Conservation (phyloP, 306 rosid genomes). For the Macrotyloma uniflorum region DNA sequence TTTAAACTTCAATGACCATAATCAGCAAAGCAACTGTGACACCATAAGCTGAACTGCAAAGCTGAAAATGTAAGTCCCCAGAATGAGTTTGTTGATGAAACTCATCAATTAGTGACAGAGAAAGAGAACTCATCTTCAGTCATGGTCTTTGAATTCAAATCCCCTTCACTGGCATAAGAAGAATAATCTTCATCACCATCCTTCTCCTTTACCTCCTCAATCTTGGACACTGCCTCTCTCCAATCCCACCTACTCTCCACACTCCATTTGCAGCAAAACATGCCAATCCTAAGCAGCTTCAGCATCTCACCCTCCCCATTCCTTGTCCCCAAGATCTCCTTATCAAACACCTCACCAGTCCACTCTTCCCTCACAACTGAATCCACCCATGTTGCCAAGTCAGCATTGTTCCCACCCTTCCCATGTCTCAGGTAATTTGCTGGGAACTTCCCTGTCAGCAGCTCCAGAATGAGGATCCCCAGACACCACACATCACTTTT, state of each 20-base stretch:
- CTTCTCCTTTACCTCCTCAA: conserved; percentile 61
- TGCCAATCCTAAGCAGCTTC: conserved; percentile 66
- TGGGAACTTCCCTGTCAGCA: conserved; percentile 61
- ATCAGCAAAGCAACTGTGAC: not conserved
- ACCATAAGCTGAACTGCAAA: not conserved
- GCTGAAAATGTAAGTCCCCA: not conserved
- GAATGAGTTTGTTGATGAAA: not conserved
- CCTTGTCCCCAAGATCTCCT: conserved; percentile 45
- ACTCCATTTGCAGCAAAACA: conserved; percentile 58
- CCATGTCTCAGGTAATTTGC: conserved; percentile 56
- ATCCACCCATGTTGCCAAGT: conserved; percentile 68
- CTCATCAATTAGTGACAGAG: conserved; percentile 20
- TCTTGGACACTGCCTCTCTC: conserved; percentile 60
- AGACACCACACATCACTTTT: conserved; percentile 71
- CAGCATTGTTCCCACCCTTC: conserved; percentile 39
- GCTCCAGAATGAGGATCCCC: conserved; percentile 65
- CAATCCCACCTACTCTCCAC: conserved; percentile 61
- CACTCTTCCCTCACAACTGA: conserved; percentile 74
- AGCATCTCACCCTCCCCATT: conserved; percentile 65
- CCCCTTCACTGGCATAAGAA: conserved; percentile 60
- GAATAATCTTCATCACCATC: conserved; percentile 53
- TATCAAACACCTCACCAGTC: conserved; percentile 76
- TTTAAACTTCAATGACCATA: not conserved
- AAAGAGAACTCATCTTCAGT: conserved; percentile 67
- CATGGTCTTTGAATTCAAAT: conserved; percentile 47